Evolutionary conservation across 2,329 filamentous ascomycete genomes (phyloP), one percentile per base, ranked within the genome.

Genomic region (Aspergillus pseudotamarii): DNA sequence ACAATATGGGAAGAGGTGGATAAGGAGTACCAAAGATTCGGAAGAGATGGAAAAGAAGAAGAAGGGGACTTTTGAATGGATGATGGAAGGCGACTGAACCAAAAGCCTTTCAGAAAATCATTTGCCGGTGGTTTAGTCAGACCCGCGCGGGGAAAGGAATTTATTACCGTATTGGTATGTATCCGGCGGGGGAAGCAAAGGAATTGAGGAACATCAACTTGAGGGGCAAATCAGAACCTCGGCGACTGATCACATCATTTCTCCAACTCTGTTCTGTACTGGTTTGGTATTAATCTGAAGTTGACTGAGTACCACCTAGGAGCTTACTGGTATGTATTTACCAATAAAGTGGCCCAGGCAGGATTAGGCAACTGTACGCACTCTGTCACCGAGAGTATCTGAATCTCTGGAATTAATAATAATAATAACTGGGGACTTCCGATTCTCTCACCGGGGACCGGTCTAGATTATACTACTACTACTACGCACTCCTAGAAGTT

Each of bases 51-150:
- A 36, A 36, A 6, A 46, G 21, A 21, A 46, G 36, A 21, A 60
- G 57, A 55, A 45, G 43, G 34, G 41, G 19, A 58, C 43, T 43
- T 28, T 41, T 23, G 32, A 51, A 62, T 30, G 57, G 59, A 32
- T 23, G 58, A 54, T 38, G 60, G 56, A 36, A 21, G 62, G 55
- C 28, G 38, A 41, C 30, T 41, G 51, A 21, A 28, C 46, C 46
- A 54, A 51, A 51, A 26, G 23, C 21, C 43, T 23, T 46, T 28
- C 6, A 19, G 38, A 41, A 41, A 41, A 41, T 41, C 54, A 48
- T 55, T 51, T 59, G 58, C 58, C 58, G 36, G 58, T 36, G 48
- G 58, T 51, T 59, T 61, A 61, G 59, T 61, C 59, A 61, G 58
- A 56, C n/a, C 36, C 50, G 58, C 38, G 55, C 55, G 58, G 58